Percentiles rank a stretch among this genome's conserved stretches.
Evolutionary conservation across 1,284 basidiomycete species (phyloP).

Genomic region (Ceratobasidium sp.): DNA sequence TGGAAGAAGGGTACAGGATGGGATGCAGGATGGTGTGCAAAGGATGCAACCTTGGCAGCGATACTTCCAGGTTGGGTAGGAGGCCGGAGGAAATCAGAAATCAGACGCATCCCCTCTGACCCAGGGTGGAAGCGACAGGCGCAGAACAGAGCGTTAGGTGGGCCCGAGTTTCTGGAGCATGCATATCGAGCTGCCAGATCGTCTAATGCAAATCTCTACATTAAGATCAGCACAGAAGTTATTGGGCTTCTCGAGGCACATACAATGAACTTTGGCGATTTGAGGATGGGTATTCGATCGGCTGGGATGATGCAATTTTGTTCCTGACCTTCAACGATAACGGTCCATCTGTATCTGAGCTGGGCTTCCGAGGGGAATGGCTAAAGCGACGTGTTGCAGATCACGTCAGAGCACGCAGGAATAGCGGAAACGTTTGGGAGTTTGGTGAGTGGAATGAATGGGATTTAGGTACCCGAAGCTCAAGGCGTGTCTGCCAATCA

Average conservation of each 20-base stretch:
- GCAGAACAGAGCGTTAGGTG: constrained; percentile 55
- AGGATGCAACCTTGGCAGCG: constrained; percentile 68
- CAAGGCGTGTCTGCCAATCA: constrained; percentile 41
- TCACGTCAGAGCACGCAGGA: constrained; percentile 54
- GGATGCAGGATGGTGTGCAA: constrained; percentile 79
- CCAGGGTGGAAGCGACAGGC: constrained; percentile 51
- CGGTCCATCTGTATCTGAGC: constrained; percentile 54
- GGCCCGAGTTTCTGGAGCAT: constrained; percentile 43
- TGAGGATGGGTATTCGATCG: constrained; percentile 65
- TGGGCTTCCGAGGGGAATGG: constrained; percentile 70
- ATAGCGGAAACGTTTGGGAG: constrained; percentile 62
- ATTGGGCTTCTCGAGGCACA: constrained; percentile 62
- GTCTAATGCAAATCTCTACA: constrained; percentile 1
- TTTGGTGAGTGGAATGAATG: constrained; percentile 56
- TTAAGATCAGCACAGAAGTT: constrained; percentile 61
- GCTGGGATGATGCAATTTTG: constrained; percentile 72
- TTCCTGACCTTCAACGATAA: constrained; percentile 55
- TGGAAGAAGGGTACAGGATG: constrained; percentile 74
- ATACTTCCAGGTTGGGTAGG: constrained; percentile 64
- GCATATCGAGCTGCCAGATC: not conserved
- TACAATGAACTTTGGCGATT: constrained; percentile 70
- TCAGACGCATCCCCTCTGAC: constrained; percentile 46
- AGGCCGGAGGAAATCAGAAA: constrained; percentile 45
- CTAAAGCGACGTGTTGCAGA: constrained; percentile 57
- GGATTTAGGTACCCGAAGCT: constrained; percentile 44